Evolutionary conservation across 2,329 filamentous ascomycete species (phyloP).

Genomic region (Fusarium paranaense): DNA sequence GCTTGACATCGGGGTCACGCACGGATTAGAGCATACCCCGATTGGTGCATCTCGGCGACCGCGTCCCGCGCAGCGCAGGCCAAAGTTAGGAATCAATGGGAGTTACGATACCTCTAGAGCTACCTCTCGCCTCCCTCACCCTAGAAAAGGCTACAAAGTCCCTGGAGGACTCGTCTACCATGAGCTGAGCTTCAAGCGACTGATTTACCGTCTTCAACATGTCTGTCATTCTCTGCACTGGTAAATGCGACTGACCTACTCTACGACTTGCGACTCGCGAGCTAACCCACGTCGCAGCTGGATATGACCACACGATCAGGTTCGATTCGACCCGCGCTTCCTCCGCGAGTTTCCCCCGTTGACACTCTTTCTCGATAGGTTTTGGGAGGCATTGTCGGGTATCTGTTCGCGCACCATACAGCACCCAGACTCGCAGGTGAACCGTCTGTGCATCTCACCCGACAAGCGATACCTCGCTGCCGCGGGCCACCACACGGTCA

Average conservation of each 20-base stretch:
- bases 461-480: constrained; percentile 96
- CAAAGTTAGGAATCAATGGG: constrained; percentile 36
- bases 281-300: constrained; percentile 56
- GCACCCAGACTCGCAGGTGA: constrained; percentile 97
- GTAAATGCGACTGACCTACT: constrained; percentile 51
- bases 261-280: background rate
- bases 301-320: constrained; percentile 74
- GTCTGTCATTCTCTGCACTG: constrained; percentile 73
- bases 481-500: constrained; percentile 83
- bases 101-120: constrained; percentile 9
- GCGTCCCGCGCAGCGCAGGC: constrained; percentile 14
- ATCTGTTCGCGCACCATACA: constrained; percentile 99
- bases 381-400: constrained; percentile 98
- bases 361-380: constrained; percentile 63
- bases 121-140: constrained; percentile 17
- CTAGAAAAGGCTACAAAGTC: constrained; percentile 23
- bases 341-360: constrained; percentile 17
- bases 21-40: constrained; percentile 27
- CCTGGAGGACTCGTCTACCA: constrained; percentile 36
- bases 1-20: background rate
- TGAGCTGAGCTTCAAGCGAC: constrained; percentile 38
- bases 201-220: constrained; percentile 50
- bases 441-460: constrained; percentile 96
- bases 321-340: constrained; percentile 45
- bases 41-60: constrained; percentile 23